Base-by-base conservation (phyloP, 495 filamentous ascomycete genomes). In the Clavariopsis aquatica region DNA sequence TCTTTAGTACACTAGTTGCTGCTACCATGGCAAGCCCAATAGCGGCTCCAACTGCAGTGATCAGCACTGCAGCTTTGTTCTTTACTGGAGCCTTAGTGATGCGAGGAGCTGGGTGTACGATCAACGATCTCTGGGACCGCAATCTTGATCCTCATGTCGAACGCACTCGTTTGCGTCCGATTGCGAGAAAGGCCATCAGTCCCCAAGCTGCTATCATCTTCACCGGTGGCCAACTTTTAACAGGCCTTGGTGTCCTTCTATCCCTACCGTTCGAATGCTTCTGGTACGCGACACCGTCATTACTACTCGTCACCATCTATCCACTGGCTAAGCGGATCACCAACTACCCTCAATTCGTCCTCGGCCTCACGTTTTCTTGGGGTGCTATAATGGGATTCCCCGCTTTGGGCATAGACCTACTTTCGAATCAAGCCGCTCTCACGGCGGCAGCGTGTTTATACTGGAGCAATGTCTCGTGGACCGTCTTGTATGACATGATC, bases 81-180 rank as follows among this genome's bases (percentile, higher is more conserved):
- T 87, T 94, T 73, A 77, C 83, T 9, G 94, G 94, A 43, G 93
- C 94, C 1, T 72, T 97, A 61, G 87, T 97, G 70, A 98, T 98
- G 94, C 91, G 94, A 55, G 92, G 94, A 28, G 94, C 94, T n/a
- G 94, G 94, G 17, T 98, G 94, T 77, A 88, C 94, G 31, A 94
- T 98, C 78, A 98, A 98, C 76, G 94, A 98, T 73, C 83, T 98
- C 47, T 96, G 91, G 93, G 94, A 98, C 77, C 86, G 91, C 66
- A 89, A 96, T 70, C 84, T 98, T 19, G 94, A 98, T 75, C 90
- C 89, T 22, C 85, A 92, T 71, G 94, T 98, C n/a, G 78, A 85
- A 31, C 87, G 94, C 24, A 98, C 94, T 1, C 86, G 86, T 26
- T 83, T 93, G 49, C 89, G 94, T 2, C 94, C 94, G 4, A 92